Evolutionary conservation across 495 filamentous ascomycete genomes (phyloP).

Genomic region (Neurospora tetrasperma): DNA sequence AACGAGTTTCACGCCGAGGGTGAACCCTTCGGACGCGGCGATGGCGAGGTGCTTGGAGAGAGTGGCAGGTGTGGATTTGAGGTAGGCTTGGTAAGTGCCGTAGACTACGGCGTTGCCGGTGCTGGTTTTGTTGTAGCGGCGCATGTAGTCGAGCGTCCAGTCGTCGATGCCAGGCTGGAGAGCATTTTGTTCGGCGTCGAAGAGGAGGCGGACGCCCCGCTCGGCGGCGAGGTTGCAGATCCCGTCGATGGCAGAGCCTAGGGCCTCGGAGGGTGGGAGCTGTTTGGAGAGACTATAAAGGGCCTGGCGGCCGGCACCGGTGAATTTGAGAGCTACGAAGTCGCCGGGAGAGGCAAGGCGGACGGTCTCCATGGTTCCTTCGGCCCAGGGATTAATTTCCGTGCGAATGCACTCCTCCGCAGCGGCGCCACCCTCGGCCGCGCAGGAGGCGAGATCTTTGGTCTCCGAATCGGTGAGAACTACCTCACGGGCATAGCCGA

Average conservation of each 20-base stretch:
- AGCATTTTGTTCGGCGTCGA: conserved; percentile 80
- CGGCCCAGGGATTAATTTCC: conserved; percentile 63
- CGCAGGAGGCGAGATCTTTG: conserved; percentile 24
- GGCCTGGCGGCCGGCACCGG: conserved; percentile 76
- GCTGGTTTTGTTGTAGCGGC: conserved; percentile 62
- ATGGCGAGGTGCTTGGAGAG: conserved; percentile 56
- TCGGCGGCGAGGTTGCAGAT: conserved; percentile 68
- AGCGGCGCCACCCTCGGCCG: conserved; percentile 14
- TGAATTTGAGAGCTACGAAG: conserved; percentile 87
- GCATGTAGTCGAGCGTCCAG: conserved; percentile 74
- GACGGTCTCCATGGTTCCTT: conserved; percentile 68
- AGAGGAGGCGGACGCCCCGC: conserved; percentile 63
- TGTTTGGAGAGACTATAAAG: conserved; percentile 51
- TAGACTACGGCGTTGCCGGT: conserved; percentile 44
- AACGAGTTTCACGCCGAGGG: conserved; percentile 83
- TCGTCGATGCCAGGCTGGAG: conserved; percentile 75
- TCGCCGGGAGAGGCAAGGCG: conserved; percentile 63
- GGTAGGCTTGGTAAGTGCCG: conserved; percentile 74
- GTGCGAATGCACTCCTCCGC: conserved; percentile 37
- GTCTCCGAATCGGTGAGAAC: conserved; percentile 46
- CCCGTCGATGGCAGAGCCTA: conserved; percentile 58
- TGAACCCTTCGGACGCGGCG: conserved; percentile 59
- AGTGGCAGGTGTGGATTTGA: conserved; percentile 56
- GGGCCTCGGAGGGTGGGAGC: conserved; percentile 46
- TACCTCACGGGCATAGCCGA: conserved; percentile 68